phyloP scores from a whole-genome alignment of 2,329 filamentous ascomycete genomes.

The Sarocladiaceae sp. region DNA sequence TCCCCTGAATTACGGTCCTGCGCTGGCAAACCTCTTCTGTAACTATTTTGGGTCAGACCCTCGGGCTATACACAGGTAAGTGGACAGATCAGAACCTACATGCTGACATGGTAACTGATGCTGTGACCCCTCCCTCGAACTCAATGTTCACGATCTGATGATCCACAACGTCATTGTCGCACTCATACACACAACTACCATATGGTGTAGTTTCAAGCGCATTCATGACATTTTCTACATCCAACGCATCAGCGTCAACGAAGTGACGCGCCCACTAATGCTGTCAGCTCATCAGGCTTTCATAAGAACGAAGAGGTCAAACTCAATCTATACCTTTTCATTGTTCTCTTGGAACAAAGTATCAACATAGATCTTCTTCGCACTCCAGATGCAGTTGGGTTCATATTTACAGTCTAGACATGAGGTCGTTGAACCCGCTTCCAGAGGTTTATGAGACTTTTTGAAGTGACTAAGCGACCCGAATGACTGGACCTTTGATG shows the following conservation, averaged over 20 bases:
- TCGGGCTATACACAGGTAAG: too few relatives aligned
- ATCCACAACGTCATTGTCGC: slow-evolving; percentile 15
- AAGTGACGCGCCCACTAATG: slow-evolving; percentile 15
- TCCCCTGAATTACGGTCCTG: slow-evolving; percentile 15
- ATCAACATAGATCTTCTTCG: slow-evolving; percentile 17
- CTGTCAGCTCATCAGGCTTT: background rate
- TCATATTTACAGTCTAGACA: slow-evolving; percentile 14
- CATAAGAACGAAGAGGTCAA: background rate
- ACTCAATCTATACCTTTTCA: slow-evolving; percentile 15
- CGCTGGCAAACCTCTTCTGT: slow-evolving; percentile 14
- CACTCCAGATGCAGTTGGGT: slow-evolving; percentile 15
- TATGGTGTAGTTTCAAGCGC: slow-evolving; percentile 13
- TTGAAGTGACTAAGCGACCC: slow-evolving; percentile 15
- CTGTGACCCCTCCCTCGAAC: slow-evolving; percentile 14
- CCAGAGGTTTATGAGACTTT: slow-evolving; percentile 13
- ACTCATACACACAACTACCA: slow-evolving; percentile 15
- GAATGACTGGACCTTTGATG: slow-evolving; percentile 15
- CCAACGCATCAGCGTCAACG: slow-evolving; percentile 13
- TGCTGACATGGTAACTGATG: slow-evolving; percentile 15
- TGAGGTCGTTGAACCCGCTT: slow-evolving; percentile 11
- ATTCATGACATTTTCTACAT: slow-evolving; percentile 15
- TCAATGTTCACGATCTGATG: slow-evolving; percentile 15
- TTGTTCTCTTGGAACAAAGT: slow-evolving; percentile 11
- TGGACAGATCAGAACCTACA: too few relatives aligned
- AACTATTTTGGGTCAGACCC: too few relatives aligned